Base-by-base conservation (phyloP, 1,139 yeast species). In the Pichia sp. region DNA sequence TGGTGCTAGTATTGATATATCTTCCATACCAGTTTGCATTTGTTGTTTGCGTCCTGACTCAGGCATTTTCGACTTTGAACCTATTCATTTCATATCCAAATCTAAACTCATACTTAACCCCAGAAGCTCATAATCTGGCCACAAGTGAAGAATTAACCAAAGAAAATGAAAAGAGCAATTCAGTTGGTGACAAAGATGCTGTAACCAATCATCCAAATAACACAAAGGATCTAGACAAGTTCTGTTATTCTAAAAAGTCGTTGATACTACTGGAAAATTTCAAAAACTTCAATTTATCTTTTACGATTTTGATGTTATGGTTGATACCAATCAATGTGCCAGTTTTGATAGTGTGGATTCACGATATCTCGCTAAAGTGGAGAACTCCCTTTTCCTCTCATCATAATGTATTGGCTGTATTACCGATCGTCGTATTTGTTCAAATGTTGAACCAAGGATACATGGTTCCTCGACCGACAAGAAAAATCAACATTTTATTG, bases 1-100 rank as follows among this genome's bases (percentile, higher is more conserved):
- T 76, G 13, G 55, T 69, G 0, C 64, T 74, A 29, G 86, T 87
- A 5, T 73, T 85, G 32, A 69, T 83, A 42, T 84, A 83, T 64
- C 72, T 88, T 31, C 97, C 97, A 0, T 90, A 84, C 64, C 96
- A 90, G 67, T 77, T 89, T 64, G 90, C 88, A 0, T 88, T 78
- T 64, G 70, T 84, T 13, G 75, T 87, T 7, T 76, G 85, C 49
- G 74, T 82, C 55, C 34, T 82, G 23, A 74, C 82, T 0, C 92
- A 85, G 65, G 5, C 66, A 74, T 42, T 54, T 29, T 57, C 58
- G 6, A 50, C 59, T 4, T 23, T 55, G 3, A 47, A 46, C 26
- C 8, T 44, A 8, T 53, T 57, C 31, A 29, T 50, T 4, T 11
- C 30, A 5, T 23, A 40, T 34, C 50, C 56, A 11, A 42, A 11